Evolutionary conservation across 1,284 basidiomycete species (phyloP).

Genomic region (Fistulina hepatica): DNA sequence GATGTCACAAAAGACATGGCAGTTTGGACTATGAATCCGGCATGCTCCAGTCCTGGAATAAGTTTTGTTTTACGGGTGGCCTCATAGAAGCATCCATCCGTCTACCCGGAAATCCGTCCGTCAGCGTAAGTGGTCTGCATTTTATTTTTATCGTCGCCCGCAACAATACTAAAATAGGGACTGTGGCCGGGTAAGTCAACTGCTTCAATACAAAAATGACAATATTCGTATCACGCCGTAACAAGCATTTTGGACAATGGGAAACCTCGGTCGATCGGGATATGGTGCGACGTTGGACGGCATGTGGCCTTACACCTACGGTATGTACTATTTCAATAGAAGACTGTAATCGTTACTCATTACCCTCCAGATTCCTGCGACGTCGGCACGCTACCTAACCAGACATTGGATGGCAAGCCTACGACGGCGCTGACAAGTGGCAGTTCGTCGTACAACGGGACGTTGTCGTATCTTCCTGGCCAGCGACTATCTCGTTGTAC

Average conservation of each 20-base stretch:
- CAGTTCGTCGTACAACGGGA: constrained; percentile 23
- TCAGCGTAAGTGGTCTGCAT: too few relatives aligned
- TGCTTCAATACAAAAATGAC: too few relatives aligned
- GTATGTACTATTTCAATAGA: constrained; percentile 6
- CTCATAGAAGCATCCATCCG: constrained; percentile 38
- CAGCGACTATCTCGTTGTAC: constrained; percentile 55
- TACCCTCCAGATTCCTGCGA: constrained; percentile 56
- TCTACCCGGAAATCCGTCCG: constrained; percentile 61
- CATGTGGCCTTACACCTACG: constrained; percentile 56
- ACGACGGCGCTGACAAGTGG: constrained; percentile 25
- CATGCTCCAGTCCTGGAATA: constrained; percentile 6
- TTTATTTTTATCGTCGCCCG: too few relatives aligned
- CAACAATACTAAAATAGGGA: too few relatives aligned
- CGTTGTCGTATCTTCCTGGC: constrained; percentile 41
- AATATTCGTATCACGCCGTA: constrained; percentile 49
- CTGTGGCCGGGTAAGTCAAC: too few relatives aligned
- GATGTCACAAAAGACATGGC: constrained; percentile 3
- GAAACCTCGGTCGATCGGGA: constrained; percentile 44
- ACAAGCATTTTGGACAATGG: constrained; percentile 66
- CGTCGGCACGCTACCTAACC: constrained; percentile 52
- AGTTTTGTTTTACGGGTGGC: constrained; percentile 14
- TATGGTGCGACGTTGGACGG: constrained; percentile 41
- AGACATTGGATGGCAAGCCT: constrained; percentile 27
- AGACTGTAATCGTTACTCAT: neutral
- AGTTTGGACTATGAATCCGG: neutral